Percentiles rank a stretch among this genome's conserved stretches.
These are phyloP conservation scores for Wickerhamomyces queroliae DNA, from an alignment of 805 yeast species.

Conservation along the genomic window DNA sequence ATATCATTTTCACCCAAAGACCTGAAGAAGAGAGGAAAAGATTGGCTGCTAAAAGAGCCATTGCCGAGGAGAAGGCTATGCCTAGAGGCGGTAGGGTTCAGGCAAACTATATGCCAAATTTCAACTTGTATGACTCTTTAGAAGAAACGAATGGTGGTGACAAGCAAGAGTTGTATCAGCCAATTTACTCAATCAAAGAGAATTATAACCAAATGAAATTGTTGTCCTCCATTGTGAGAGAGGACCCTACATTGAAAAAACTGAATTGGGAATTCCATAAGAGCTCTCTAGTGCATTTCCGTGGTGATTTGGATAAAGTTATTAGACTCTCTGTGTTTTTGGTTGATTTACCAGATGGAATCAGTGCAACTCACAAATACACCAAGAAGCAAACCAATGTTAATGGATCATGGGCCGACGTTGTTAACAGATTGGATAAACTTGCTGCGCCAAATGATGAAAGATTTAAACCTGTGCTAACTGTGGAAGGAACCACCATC, in stretches of 20 bases:
- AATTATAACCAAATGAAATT: conserved; percentile 25
- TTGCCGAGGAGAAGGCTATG: conserved; percentile 1
- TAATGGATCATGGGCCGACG: no score
- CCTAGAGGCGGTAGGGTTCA: conserved; percentile 31
- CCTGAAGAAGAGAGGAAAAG: conserved; percentile 2
- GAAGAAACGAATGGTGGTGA: conserved; percentile 4
- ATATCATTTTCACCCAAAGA: conserved; percentile 23
- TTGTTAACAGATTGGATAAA: background rate
- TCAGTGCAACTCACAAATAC: conserved; percentile 22
- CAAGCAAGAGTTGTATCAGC: no score
- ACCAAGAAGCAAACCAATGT: background rate
- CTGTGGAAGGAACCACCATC: background rate
- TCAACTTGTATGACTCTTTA: background rate
- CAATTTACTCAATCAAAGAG: conserved; percentile 15
- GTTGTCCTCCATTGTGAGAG: conserved; percentile 26
- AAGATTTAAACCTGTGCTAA: background rate
- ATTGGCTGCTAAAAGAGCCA: background rate
- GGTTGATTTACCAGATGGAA: conserved; percentile 24
- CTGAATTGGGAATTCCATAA: conserved; percentile 35
- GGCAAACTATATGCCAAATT: conserved; percentile 6
- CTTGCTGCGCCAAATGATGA: background rate
- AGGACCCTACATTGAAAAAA: conserved; percentile 28
- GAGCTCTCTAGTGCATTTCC: conserved; percentile 33
- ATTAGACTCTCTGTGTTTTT: conserved; percentile 28
- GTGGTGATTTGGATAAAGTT: conserved; percentile 37